Percentiles rank a stretch among this genome's conserved stretches.
phyloP scores from a whole-genome alignment of 257 asterid genomes.

The Leptodermis oblonga region DNA sequence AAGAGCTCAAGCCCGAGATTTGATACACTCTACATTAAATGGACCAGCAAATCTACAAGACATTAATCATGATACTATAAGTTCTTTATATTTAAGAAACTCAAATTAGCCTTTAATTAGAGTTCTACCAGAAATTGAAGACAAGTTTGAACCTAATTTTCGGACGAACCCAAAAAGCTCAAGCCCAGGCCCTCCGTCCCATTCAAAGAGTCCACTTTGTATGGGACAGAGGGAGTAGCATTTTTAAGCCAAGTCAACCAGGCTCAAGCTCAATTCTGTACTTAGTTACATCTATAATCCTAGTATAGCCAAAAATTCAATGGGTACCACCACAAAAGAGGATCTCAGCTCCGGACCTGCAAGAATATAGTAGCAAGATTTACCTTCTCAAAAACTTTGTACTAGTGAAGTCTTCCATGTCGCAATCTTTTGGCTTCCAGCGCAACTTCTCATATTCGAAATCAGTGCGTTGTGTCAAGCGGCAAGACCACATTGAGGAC shows the following conservation, averaged over 20 bases:
- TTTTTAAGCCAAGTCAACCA: not conserved
- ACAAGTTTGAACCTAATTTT: not conserved
- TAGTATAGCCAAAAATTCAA: not conserved
- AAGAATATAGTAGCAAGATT: slow-evolving; percentile 14
- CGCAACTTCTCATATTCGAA: slow-evolving; percentile 83
- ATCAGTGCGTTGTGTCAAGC: slow-evolving; percentile 82
- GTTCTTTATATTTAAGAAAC: not conserved
- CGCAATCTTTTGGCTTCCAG: slow-evolving; percentile 75
- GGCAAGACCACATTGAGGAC: slow-evolving; percentile 98
- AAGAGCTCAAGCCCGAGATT: not conserved
- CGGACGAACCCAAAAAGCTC: not conserved
- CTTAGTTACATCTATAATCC: not conserved
- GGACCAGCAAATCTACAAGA: not conserved
- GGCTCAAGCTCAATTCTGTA: not conserved
- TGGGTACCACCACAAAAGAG: not conserved
- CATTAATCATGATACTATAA: not conserved
- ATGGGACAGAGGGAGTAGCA: too few relatives aligned
- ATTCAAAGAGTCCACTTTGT: too few relatives aligned
- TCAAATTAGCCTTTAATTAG: too few relatives aligned
- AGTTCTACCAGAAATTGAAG: not conserved
- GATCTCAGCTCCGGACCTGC: not conserved
- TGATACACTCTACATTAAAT: not conserved
- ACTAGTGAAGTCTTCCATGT: slow-evolving; percentile 68
- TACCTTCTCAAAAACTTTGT: slow-evolving; percentile 50
- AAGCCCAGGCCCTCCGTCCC: not conserved